A percentile compares a stretch with the other conserved stretches of the same genome.
Conservation (phyloP, 2,329 filamentous ascomycete species). For the Aspergillus transmontanensis region DNA sequence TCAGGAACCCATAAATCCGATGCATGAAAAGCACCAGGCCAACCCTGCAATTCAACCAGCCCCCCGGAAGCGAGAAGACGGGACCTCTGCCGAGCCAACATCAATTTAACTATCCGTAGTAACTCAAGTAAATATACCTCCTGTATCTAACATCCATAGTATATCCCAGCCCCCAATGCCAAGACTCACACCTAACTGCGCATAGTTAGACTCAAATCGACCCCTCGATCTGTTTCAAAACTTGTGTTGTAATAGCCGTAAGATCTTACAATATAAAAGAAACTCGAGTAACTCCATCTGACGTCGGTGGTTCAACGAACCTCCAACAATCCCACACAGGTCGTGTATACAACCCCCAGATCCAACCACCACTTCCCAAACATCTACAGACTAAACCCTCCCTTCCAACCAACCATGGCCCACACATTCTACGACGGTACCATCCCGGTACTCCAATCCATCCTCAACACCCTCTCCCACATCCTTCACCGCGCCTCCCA, state of each 20-base stretch:
- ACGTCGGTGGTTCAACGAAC: too few species aligned
- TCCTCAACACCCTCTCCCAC: constrained; percentile 31
- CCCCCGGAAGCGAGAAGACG: background rate
- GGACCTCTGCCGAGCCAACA: background rate
- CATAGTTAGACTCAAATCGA: background rate
- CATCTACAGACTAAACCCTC: too few species aligned
- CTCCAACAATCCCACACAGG: too few species aligned
- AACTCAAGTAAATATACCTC: too few species aligned
- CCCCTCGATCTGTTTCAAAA: background rate
- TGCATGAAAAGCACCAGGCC: background rate
- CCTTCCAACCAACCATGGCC: constrained; percentile 1
- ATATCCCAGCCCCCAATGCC: too few species aligned
- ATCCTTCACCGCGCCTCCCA: constrained; percentile 31
- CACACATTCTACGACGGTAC: constrained; percentile 32
- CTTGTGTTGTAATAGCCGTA: too few species aligned
- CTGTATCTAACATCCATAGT: too few species aligned
- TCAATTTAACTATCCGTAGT: background rate
- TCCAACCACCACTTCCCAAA: too few species aligned
- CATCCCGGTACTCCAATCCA: constrained; percentile 22
- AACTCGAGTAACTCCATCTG: background rate
- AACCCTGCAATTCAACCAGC: background rate
- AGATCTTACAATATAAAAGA: too few species aligned
- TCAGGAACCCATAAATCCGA: background rate
- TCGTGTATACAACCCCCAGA: too few species aligned
- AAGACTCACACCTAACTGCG: background rate